A percentile compares a stretch with the other conserved stretches of the same genome.
phyloP scores from a whole-genome alignment of 805 yeast species.

The Maudiozyma barnettii region DNA sequence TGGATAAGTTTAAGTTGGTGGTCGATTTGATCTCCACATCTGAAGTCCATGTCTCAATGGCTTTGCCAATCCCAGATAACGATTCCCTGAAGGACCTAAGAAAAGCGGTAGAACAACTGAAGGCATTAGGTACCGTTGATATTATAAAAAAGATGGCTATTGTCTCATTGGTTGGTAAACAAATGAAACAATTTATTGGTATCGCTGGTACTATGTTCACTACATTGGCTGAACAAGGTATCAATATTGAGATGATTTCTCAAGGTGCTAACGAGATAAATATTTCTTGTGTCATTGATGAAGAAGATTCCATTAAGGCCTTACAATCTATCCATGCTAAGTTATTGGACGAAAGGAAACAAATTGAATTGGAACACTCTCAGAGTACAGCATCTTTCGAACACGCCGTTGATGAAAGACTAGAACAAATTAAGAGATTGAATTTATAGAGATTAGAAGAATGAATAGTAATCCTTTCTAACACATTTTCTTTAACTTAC shows the following conservation, averaged over 20 bases:
- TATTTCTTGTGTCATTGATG: slow-evolving; percentile 88
- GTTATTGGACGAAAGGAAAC: slow-evolving; percentile 42
- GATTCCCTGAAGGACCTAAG: slow-evolving; percentile 52
- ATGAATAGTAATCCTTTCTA: not conserved
- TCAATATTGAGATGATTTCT: slow-evolving; percentile 94
- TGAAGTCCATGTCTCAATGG: slow-evolving; percentile 98
- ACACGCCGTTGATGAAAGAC: slow-evolving; percentile 35
- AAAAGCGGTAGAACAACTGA: slow-evolving; percentile 68
- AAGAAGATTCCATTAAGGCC: slow-evolving; percentile 74
- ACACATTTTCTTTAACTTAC: too few relatives aligned
- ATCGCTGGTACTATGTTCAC: slow-evolving; percentile 96
- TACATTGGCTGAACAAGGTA: slow-evolving; percentile 80
- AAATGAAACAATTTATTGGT: slow-evolving; percentile 94
- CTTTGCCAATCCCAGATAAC: slow-evolving; percentile 64
- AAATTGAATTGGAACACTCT: slow-evolving; percentile 4
- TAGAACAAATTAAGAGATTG: slow-evolving; percentile 36
- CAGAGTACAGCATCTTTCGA: slow-evolving; percentile 16
- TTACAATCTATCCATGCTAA: slow-evolving; percentile 75
- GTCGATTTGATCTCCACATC: slow-evolving; percentile 95
- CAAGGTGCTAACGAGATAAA: slow-evolving; percentile 98
- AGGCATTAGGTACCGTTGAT: slow-evolving; percentile 79
- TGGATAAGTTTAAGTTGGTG: slow-evolving; percentile 76
- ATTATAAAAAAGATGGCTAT: slow-evolving; percentile 82
- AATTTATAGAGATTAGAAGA: slow-evolving; percentile 10
- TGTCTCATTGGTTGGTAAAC: slow-evolving; percentile 90